Evolutionary conservation across 192 early-diverging fungal genomes (phyloP).

Genomic region (Coemansia sp.): DNA sequence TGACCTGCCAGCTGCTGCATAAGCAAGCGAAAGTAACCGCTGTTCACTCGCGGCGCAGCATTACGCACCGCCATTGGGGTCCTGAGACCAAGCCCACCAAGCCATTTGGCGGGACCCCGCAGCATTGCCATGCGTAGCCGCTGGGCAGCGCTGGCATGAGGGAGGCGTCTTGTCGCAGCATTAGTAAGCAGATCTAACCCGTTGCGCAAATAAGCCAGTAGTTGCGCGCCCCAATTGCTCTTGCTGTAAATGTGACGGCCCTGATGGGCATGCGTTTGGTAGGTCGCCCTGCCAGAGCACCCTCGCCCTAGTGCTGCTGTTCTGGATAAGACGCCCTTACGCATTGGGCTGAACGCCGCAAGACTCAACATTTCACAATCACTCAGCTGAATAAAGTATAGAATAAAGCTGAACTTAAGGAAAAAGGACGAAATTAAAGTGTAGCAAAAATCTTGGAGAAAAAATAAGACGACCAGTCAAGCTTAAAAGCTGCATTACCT

Average conservation of each 20-base stretch:
- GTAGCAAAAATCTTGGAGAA: background rate
- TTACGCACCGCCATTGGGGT: background rate
- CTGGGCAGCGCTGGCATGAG: conserved; percentile 20
- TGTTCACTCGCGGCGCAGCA: conserved; percentile 6
- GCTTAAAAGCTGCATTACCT: too few relatives aligned
- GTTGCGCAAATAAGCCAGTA: conserved; percentile 28
- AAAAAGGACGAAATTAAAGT: background rate
- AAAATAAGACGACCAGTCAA: too few relatives aligned
- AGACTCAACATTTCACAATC: conserved; percentile 23
- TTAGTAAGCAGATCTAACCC: conserved; percentile 9
- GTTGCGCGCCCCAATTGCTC: conserved; percentile 28
- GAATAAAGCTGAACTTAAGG: conserved; percentile 2
- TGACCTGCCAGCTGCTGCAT: conserved; percentile 7
- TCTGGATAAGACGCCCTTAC: conserved; percentile 1
- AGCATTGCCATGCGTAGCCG: conserved; percentile 25
- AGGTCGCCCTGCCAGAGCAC: conserved; percentile 22
- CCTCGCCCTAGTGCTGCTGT: conserved; percentile 2
- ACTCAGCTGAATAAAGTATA: conserved; percentile 1
- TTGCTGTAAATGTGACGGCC: conserved; percentile 10
- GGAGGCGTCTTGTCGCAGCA: conserved; percentile 3
- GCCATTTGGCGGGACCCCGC: conserved; percentile 14
- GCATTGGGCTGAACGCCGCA: conserved; percentile 19
- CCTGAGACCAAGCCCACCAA: conserved; percentile 9
- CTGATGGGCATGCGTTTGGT: conserved; percentile 29
- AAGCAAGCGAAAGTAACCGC: conserved; percentile 10